phyloP scores from a whole-genome alignment of 768 basidiomycete species.

The Suillus bovinus region DNA sequence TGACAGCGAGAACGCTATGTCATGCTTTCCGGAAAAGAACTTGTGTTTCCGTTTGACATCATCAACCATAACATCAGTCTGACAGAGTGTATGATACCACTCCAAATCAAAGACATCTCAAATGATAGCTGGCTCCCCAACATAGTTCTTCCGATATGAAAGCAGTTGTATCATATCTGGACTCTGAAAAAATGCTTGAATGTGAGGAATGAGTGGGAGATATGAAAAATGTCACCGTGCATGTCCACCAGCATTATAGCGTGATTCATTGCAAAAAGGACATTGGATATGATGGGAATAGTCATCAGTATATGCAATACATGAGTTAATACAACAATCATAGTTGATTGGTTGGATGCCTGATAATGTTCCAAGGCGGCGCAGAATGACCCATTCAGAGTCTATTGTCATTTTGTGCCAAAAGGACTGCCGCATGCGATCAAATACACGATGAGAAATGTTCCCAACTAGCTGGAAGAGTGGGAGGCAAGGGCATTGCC shows the following conservation, averaged over 20 bases:
- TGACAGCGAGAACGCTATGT: conserved; percentile 39
- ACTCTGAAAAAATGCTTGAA: conserved; percentile 28
- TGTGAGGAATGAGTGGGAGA: conserved; percentile 39
- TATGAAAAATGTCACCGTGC: conserved; percentile 35
- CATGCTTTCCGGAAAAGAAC: conserved; percentile 38
- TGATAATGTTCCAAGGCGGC: conserved; percentile 22
- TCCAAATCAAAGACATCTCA: conserved; percentile 32
- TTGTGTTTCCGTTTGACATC: conserved; percentile 21
- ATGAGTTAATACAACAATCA: conserved; percentile 36
- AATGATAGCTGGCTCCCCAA: background rate
- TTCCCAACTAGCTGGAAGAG: conserved; percentile 17
- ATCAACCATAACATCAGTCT: conserved; percentile 28
- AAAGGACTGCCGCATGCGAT: conserved; percentile 30
- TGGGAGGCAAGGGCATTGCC: background rate
- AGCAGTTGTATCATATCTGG: conserved; percentile 23
- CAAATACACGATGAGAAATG: conserved; percentile 26
- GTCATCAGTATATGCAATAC: conserved; percentile 6
- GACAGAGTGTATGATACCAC: conserved; percentile 31
- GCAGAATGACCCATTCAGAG: conserved; percentile 28
- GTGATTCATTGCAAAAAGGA: conserved; percentile 36
- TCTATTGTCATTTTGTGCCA: conserved; percentile 23
- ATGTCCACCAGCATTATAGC: conserved; percentile 20
- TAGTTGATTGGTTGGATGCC: conserved; percentile 24
- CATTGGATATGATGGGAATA: conserved; percentile 24
- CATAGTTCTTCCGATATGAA: conserved; percentile 20